Conservation (phyloP, 176 grass and related monocot genomes). For the Avena insularis region DNA sequence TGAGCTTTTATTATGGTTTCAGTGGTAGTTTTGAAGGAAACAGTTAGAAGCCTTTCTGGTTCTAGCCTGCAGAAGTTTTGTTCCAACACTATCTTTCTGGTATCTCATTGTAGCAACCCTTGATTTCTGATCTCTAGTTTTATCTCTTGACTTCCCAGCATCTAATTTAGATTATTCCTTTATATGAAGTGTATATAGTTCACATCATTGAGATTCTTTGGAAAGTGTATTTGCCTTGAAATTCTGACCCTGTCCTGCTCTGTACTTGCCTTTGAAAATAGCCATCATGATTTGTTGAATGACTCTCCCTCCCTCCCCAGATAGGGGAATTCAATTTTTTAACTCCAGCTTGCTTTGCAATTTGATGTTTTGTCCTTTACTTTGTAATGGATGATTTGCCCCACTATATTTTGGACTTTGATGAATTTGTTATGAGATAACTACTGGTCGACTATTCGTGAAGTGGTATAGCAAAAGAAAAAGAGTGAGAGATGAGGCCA, state of each 20-base stretch:
- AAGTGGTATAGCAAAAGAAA: too few species aligned
- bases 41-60: constrained; percentile 17
- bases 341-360: background rate
- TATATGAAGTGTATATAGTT: constrained; percentile 40
- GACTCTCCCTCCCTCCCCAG: background rate
- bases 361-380: background rate
- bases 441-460: too few species aligned
- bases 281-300: background rate
- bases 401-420: background rate
- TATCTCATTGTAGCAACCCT: constrained; percentile 2
- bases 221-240: background rate
- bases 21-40: constrained; percentile 27
- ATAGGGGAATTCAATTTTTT: background rate
- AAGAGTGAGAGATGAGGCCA: too few species aligned
- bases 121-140: constrained; percentile 8
- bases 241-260: background rate
- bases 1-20: background rate
- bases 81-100: constrained; percentile 4
- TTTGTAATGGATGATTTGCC: background rate
- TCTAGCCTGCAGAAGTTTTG: constrained; percentile 39
- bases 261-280: background rate
- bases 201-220: constrained; percentile 15
- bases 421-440: too few species aligned
- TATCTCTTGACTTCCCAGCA: constrained; percentile 18
- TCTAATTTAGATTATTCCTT: constrained; percentile 43